Evolutionary conservation across 306 rosid genomes (phyloP).

Genomic region (Vigna angularis): DNA sequence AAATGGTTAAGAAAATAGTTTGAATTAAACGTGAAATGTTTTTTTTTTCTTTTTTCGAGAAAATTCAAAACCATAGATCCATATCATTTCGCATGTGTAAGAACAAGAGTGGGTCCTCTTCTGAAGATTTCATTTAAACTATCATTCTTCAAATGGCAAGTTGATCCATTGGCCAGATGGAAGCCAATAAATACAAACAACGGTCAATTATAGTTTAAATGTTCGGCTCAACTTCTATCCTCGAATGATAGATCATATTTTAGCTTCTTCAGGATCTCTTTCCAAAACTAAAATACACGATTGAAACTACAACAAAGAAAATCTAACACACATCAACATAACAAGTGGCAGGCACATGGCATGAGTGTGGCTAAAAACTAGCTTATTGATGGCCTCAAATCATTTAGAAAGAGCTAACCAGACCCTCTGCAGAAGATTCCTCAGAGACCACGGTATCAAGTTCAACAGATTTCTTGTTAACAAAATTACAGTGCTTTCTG

Average conservation of each 20-base stretch:
- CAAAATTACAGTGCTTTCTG: constrained; percentile 46
- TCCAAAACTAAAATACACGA: background rate
- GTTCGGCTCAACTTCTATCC: background rate
- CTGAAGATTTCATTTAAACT: no score
- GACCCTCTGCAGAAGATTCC: constrained; percentile 29
- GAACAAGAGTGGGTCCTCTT: no score
- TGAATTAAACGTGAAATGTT: no score
- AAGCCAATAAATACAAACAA: no score
- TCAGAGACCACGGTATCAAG: constrained; percentile 1
- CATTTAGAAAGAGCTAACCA: constrained; percentile 16
- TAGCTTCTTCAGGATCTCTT: background rate
- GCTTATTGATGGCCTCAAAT: background rate
- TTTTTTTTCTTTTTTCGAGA: no score
- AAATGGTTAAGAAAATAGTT: no score
- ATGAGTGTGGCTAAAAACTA: background rate
- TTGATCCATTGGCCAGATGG: no score
- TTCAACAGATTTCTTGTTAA: constrained; percentile 42
- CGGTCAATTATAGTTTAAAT: background rate
- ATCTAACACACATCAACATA: background rate
- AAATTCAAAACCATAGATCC: no score
- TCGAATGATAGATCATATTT: background rate
- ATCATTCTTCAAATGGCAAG: no score
- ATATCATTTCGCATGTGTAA: no score
- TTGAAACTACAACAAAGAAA: background rate
- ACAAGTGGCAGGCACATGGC: background rate